Percentiles rank a stretch among this genome's conserved stretches.
Conservation (phyloP, 176 grass and related monocot species). For the Melocanna baccifera region DNA sequence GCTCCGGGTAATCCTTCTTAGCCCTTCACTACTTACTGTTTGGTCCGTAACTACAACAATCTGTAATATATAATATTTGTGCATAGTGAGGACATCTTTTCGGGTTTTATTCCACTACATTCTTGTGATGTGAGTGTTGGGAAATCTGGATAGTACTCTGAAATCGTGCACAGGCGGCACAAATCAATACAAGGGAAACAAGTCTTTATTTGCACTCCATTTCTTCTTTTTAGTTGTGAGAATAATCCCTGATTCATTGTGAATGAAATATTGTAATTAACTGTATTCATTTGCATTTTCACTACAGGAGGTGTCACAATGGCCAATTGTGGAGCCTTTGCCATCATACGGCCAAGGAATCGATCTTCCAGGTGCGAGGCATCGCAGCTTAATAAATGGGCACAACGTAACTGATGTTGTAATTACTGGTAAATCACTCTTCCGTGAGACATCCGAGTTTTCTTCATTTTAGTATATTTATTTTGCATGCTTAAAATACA, state of each 20-base stretch:
- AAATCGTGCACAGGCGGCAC: background rate
- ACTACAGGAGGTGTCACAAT: slow-evolving; percentile 64
- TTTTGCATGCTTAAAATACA: background rate
- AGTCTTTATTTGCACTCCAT: background rate
- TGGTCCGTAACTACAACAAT: no score
- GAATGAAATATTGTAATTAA: background rate
- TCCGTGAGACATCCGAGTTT: background rate
- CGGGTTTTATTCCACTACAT: background rate
- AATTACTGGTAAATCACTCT: slow-evolving; percentile 61
- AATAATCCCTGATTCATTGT: background rate
- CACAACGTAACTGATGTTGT: slow-evolving; percentile 66
- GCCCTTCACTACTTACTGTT: no score
- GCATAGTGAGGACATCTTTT: background rate
- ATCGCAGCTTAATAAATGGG: slow-evolving; percentile 84
- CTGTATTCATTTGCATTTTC: slow-evolving; percentile 3
- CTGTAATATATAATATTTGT: slow-evolving; percentile 6
- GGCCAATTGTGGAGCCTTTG: slow-evolving; percentile 72
- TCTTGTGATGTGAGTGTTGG: background rate
- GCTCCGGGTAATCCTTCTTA: no score
- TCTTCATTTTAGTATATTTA: background rate
- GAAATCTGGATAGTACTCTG: background rate
- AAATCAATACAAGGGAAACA: background rate
- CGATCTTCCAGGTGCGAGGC: slow-evolving; percentile 69
- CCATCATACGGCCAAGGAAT: slow-evolving; percentile 78
- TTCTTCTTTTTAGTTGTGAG: background rate